Evolutionary conservation across 2,329 filamentous ascomycete genomes (phyloP), one percentile per base, ranked within the genome.

Genomic region (Lachnellula occidentalis): DNA sequence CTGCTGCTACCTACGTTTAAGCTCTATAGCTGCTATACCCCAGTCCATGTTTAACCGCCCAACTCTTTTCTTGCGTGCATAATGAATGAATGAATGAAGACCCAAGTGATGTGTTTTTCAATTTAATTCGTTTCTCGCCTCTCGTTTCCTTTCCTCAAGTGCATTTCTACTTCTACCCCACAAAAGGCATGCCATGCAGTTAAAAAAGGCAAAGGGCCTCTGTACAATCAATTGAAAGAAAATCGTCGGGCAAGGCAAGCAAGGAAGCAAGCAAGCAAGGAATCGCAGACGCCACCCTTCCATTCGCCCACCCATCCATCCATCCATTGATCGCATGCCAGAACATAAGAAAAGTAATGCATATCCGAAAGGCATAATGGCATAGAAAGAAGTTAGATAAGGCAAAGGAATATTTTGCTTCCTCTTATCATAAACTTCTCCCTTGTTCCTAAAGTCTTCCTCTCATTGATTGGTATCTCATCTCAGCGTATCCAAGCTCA

Each of bases 401-500:
- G 24, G 43, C 12, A 15, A 27, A 45, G 6, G 27, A 45, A 45
- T 4, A 31, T 17, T 6, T 24, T 15, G 21, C 14, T 22, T 43
- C 36, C n/a, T 5, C n/a, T 5, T 3, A 14, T 39, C 14, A 15
- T 15, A 39, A 5, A n/a, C n/a, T 39, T 15, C 36, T 19, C 17
- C 9, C 17, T 21, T 8, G 1, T 12, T 17, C 31, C 15, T 48
- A 9, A 17, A 12, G 5, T 36, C 46, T 22, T 24, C 22, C 24
- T 27, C 22, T 21, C 27, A 21, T 27, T 34, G 4, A n/a, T 41
- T 24, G 22, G 22, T 24, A 3, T 24, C 4, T 24, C 22, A 45
- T 43, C 34, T 14, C 19, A 24, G 37, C 47, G 46, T 64, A 62
- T 62, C 60, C 58, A 62, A 63, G 58, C 58, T 59, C 52, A 58